These are phyloP conservation scores for Cyclanthera cordifolia DNA, from an alignment of 306 rosid species.

Conservation along the genomic window DNA sequence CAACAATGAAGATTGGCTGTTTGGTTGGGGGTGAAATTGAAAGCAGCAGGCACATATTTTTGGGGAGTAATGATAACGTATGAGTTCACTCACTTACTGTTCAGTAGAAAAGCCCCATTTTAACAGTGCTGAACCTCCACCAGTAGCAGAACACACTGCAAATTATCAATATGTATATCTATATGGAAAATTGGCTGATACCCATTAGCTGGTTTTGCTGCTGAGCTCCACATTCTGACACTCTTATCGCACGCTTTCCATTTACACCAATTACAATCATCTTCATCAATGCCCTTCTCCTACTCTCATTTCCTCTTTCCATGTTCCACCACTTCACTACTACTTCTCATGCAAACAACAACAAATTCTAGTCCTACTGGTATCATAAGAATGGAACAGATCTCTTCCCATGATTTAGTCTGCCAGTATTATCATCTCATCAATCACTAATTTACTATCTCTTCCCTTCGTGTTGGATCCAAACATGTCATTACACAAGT, in stretches of 20 bases:
- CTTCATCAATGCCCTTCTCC: not conserved
- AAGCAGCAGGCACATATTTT: conserved; percentile 6
- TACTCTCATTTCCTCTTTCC: no score
- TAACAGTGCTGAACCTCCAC: no score
- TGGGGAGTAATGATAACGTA: conserved; percentile 1
- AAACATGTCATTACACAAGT: no score
- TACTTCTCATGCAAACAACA: no score
- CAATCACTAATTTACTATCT: no score
- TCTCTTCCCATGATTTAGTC: no score
- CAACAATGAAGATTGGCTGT: conserved; percentile 1
- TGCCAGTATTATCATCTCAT: no score
- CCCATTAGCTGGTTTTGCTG: not conserved
- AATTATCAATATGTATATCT: not conserved
- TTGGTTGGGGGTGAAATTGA: not conserved
- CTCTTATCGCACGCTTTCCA: conserved; percentile 5
- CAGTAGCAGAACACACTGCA: not conserved
- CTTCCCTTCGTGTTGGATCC: no score
- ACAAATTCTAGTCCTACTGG: no score
- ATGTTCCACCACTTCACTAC: no score
- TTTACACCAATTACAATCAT: not conserved
- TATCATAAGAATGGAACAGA: no score
- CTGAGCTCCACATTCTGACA: conserved; percentile 3
- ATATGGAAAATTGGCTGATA: not conserved
- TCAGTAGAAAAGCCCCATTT: conserved; percentile 4
- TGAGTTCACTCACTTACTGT: conserved; percentile 4